phyloP scores from a whole-genome alignment of 257 asterid species.

The Phtheirospermum japonicum region DNA sequence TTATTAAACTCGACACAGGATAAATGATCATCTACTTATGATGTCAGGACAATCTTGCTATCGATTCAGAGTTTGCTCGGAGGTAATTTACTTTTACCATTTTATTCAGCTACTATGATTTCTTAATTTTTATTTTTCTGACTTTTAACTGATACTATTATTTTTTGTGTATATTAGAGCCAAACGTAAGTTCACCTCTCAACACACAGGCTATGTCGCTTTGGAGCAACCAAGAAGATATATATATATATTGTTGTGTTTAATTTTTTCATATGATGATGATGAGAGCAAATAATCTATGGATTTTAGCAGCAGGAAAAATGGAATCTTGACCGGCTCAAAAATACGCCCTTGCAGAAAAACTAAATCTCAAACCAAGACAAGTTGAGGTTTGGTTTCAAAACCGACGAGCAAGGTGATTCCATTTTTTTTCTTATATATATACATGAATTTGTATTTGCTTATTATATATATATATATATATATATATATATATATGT shows the following conservation, averaged over 20 bases:
- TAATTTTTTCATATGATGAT: not conserved
- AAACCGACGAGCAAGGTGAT: conserved; percentile 67
- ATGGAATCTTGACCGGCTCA: conserved; percentile 36
- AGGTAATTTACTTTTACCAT: conserved; percentile 44
- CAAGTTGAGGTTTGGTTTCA: conserved; percentile 77
- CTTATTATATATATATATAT: too few relatives aligned
- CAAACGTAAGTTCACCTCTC: conserved; percentile 88
- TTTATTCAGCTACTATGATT: not conserved
- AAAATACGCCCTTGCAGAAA: conserved; percentile 46
- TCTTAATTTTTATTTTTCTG: not conserved
- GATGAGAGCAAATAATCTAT: conserved; percentile 11
- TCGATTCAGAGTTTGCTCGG: conserved; percentile 94
- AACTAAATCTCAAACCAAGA: conserved; percentile 44
- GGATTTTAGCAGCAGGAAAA: conserved; percentile 24
- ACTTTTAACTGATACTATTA: not conserved
- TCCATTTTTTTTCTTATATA: too few relatives aligned
- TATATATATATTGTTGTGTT: not conserved
- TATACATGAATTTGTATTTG: too few relatives aligned
- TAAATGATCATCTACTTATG: conserved; percentile 97
- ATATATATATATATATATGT: too few relatives aligned
- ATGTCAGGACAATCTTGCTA: conserved; percentile 84
- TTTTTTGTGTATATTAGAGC: conserved; percentile 44
- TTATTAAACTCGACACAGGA: conserved; percentile 37
- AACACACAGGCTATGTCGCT: conserved; percentile 84
- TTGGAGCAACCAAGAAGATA: conserved; percentile 91